These are phyloP conservation scores for Rhodosporidiobolus sp. DNA, from an alignment of 768 basidiomycete species.

Conservation along the genomic window DNA sequence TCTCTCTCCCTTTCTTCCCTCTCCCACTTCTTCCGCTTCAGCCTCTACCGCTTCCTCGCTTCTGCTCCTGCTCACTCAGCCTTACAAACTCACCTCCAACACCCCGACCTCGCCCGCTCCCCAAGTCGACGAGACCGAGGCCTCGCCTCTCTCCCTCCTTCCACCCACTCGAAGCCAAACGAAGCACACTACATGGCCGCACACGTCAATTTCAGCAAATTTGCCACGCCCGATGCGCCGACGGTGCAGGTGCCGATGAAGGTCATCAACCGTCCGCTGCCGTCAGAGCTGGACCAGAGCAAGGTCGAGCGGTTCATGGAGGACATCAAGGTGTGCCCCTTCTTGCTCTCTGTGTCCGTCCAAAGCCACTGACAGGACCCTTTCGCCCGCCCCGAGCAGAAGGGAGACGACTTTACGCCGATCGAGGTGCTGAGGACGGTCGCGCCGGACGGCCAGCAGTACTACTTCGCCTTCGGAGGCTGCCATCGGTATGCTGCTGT, in stretches of 20 bases:
- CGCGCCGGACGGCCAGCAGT: conserved; percentile 41
- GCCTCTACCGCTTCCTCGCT: no score
- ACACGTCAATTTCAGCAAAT: conserved; percentile 32
- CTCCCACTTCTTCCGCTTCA: no score
- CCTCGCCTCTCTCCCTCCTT: no score
- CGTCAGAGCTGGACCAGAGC: conserved; percentile 47
- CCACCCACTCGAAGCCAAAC: background rate
- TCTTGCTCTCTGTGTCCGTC: background rate
- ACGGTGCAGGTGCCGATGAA: conserved; percentile 45
- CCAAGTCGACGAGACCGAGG: background rate
- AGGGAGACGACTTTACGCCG: conserved; percentile 49
- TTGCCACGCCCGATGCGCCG: conserved; percentile 9
- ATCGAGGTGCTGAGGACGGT: conserved; percentile 48
- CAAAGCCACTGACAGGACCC: background rate
- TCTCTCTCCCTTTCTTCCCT: no score
- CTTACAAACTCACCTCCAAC: no score
- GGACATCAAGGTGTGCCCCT: conserved; percentile 46
- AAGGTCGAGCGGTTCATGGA: conserved; percentile 49
- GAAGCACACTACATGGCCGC: background rate
- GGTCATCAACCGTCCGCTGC: conserved; percentile 48
- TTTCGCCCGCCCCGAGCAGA: conserved; percentile 26
- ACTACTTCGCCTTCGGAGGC: conserved; percentile 50
- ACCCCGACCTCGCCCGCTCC: no score
- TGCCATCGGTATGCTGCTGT: conserved; percentile 46
- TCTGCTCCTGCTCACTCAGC: no score